Percentiles rank a stretch among this genome's conserved stretches.
phyloP scores from a whole-genome alignment of 2,329 filamentous ascomycete genomes.

The Fusarium neocosmosporiellum region DNA sequence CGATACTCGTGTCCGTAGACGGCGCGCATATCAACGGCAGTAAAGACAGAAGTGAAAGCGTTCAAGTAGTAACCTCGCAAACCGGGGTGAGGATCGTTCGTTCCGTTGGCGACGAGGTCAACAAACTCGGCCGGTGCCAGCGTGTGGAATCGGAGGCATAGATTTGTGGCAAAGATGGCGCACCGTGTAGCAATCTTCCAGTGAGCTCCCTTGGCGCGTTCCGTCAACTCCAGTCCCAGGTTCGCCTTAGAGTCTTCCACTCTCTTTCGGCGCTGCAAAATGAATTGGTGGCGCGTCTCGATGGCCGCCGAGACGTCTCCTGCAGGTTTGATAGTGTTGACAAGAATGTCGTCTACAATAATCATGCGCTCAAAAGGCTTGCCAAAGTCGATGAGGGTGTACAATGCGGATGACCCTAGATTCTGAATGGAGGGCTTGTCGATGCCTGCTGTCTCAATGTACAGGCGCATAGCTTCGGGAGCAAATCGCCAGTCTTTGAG shows the following conservation, averaged over 20 bases:
- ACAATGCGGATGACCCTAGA: conserved; percentile 82
- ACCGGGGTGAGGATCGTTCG: conserved; percentile 90
- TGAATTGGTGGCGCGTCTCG: conserved; percentile 71
- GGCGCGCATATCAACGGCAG: conserved; percentile 87
- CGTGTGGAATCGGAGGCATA: conserved; percentile 91
- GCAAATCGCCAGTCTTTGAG: conserved; percentile 95
- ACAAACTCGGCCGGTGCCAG: conserved; percentile 86
- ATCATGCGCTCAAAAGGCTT: conserved; percentile 89
- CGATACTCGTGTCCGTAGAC: conserved; percentile 88
- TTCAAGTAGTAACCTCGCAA: conserved; percentile 84
- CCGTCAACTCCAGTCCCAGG: conserved; percentile 83
- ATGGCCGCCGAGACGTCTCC: conserved; percentile 73
- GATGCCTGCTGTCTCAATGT: conserved; percentile 88
- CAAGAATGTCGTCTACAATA: conserved; percentile 76
- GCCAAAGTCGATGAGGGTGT: conserved; percentile 91
- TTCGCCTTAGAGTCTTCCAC: conserved; percentile 88
- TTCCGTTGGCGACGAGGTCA: conserved; percentile 82
- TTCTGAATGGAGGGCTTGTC: conserved; percentile 96
- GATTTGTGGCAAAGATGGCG: conserved; percentile 88
- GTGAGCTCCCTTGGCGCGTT: conserved; percentile 81
- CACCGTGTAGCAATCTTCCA: conserved; percentile 97
- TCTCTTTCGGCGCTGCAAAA: conserved; percentile 77
- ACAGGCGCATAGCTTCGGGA: conserved; percentile 87
- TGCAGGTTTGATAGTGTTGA: conserved; percentile 77
- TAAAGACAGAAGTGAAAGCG: conserved; percentile 80